phyloP scores from a whole-genome alignment of 495 filamentous ascomycete species.

The Cercophora scortea region DNA sequence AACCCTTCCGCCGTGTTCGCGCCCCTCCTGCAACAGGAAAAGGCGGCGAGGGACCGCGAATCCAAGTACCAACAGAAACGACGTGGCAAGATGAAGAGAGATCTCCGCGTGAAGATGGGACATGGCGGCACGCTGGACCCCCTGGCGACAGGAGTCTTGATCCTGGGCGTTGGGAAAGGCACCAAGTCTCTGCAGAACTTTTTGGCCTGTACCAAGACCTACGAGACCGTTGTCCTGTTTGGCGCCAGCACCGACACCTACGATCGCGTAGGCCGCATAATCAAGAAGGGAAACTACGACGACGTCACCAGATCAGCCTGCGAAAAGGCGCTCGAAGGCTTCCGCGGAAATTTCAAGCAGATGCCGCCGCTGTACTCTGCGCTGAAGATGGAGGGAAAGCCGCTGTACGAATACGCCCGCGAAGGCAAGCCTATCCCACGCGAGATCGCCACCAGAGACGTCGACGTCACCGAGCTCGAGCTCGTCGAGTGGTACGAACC shows the following conservation, averaged over 20 bases:
- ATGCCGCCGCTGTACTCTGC: slow-evolving; percentile 89
- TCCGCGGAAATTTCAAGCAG: slow-evolving; percentile 85
- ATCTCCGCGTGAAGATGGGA: slow-evolving; percentile 79
- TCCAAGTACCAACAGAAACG: slow-evolving; percentile 46
- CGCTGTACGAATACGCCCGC: slow-evolving; percentile 89
- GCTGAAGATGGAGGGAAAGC: slow-evolving; percentile 81
- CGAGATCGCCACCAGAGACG: slow-evolving; percentile 72
- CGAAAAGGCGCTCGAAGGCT: slow-evolving; percentile 65
- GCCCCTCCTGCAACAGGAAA: slow-evolving; percentile 61
- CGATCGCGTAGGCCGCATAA: slow-evolving; percentile 74
- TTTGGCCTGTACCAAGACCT: slow-evolving; percentile 81
- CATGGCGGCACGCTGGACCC: slow-evolving; percentile 96
- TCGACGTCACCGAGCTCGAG: slow-evolving; percentile 68
- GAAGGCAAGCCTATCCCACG: slow-evolving; percentile 76
- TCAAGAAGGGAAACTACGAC: slow-evolving; percentile 61
- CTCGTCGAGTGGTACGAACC: slow-evolving; percentile 83
- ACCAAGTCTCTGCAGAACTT: slow-evolving; percentile 77
- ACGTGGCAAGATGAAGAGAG: slow-evolving; percentile 40
- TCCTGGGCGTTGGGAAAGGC: slow-evolving; percentile 77
- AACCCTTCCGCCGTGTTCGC: slow-evolving; percentile 69
- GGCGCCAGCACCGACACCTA: slow-evolving; percentile 91
- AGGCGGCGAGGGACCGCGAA: slow-evolving; percentile 40
- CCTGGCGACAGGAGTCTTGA: slow-evolving; percentile 84
- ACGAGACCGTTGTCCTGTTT: slow-evolving; percentile 83
- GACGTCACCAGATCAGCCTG: slow-evolving; percentile 73